Percentiles rank a stretch among this genome's conserved stretches.
These are phyloP conservation scores for Nannizziopsis arthrosporioides DNA, from an alignment of 2,329 filamentous ascomycete genomes.

Conservation along the genomic window DNA sequence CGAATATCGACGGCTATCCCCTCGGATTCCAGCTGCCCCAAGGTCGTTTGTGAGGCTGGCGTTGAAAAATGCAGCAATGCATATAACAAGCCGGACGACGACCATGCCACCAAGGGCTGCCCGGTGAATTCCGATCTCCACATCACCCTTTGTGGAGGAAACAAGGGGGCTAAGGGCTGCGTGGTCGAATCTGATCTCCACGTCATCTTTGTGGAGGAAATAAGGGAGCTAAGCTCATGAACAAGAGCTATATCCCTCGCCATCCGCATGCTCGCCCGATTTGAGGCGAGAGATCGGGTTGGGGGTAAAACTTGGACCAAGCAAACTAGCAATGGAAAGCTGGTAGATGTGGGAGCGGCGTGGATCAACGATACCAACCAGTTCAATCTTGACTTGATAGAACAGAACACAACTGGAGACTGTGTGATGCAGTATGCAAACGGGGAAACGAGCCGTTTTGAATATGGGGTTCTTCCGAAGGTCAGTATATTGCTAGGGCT, in stretches of 20 bases:
- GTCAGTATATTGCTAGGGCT: constrained; percentile 14
- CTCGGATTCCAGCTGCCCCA: constrained; percentile 26
- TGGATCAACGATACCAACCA: constrained; percentile 31
- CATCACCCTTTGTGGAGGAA: constrained; percentile 23
- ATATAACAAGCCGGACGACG: constrained; percentile 31
- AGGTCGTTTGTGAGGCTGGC: constrained; percentile 27
- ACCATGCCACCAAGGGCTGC: constrained; percentile 34
- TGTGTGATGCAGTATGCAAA: constrained; percentile 22
- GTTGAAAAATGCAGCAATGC: constrained; percentile 27
- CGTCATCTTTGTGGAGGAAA: too few relatives aligned
- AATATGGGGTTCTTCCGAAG: constrained; percentile 26
- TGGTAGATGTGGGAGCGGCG: constrained; percentile 27
- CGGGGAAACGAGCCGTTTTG: constrained; percentile 22
- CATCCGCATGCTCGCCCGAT: constrained; percentile 12
- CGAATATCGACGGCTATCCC: constrained; percentile 28
- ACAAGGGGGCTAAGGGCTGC: too few relatives aligned
- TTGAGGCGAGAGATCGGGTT: constrained; percentile 36
- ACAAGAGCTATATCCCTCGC: too few relatives aligned
- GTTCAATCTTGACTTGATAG: constrained; percentile 23
- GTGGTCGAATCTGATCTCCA: too few relatives aligned
- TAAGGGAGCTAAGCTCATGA: constrained; percentile 9
- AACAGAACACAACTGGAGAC: constrained; percentile 24
- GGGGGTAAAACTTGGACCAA: constrained; percentile 32
- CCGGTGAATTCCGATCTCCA: constrained; percentile 25
- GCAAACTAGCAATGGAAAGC: constrained; percentile 17